These are phyloP conservation scores for Ceratopteris richardii DNA, from an alignment of 75 land plant genomes.

Conservation along the genomic window DNA sequence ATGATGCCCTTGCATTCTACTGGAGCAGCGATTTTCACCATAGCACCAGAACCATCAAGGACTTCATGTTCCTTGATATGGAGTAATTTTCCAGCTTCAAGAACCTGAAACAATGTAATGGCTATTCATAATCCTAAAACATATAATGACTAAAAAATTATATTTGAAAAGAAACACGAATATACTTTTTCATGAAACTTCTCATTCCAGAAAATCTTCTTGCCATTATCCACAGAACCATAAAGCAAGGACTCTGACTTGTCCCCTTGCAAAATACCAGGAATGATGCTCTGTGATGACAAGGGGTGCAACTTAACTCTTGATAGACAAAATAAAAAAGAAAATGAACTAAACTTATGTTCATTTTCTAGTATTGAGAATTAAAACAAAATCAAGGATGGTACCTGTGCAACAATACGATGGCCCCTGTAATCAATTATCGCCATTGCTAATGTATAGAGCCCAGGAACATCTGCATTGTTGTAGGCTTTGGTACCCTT, in stretches of 20 bases:
- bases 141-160: not conserved
- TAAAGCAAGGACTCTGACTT: conserved; percentile 95
- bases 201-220: conserved; percentile 96
- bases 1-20: conserved; percentile 99
- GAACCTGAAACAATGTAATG: conserved; percentile 36
- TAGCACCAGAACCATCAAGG: conserved; percentile 76
- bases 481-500: conserved; percentile 97
- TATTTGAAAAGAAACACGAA: not conserved
- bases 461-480: conserved; percentile 89
- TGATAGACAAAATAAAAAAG: too few species aligned
- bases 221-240: conserved; percentile 99
- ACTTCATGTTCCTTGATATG: conserved; percentile 90
- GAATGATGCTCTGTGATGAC: conserved; percentile 77
- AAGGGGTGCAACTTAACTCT: too few species aligned
- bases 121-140: not conserved
- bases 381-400: not conserved
- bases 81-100: conserved; percentile 85
- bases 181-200: conserved; percentile 89
- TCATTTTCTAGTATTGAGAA: not conserved
- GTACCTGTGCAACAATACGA: conserved; percentile 97
- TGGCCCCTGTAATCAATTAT: conserved; percentile 94
- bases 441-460: conserved; percentile 96
- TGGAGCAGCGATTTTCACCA: conserved; percentile 84
- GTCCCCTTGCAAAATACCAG: conserved; percentile 99
- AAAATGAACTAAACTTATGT: not conserved